Base-by-base conservation (phyloP, 108 stramenopile genomes). In the Nitzschia palea region DNA sequence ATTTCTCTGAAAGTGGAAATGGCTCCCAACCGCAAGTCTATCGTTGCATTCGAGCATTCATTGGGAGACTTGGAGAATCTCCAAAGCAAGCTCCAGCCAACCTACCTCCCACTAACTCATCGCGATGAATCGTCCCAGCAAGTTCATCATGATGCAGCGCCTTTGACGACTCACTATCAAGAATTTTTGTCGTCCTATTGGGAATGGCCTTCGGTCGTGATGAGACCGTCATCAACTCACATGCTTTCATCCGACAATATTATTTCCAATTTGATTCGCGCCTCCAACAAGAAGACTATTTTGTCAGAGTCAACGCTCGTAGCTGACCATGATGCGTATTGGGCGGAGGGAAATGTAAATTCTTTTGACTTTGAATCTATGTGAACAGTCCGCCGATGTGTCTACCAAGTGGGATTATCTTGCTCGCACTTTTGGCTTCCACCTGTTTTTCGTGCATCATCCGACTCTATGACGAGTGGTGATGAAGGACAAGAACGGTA, bases 11-110 rank as follows among this genome's bases (percentile, higher is more conserved):
- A 40, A 12, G 15, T 0, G 26, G 43, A 17, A n/a, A 60, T 60
- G 59, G 59, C 59, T n/a, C 59, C 59, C 15, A 60, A 60, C 59
- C 59, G 59, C 40, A 60, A 60, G 43, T 37, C 59, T 6, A 36
- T 43, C 36, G 15, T 20, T 23, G 14, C 59, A 18, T 60, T 60
- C 40, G 23, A 23, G 22, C 40, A 60, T 3, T 25, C 59, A n/a
- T 60, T 60, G 23, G 20, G 25, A 22, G 59, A 60, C 31, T 40
- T 40, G 37, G 35, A 31, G 4, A 25, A 40, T 2, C 59, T 60
- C 40, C 59, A 23, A 40, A 8, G 26, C 12, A 60, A 36, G 25
- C 10, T 60, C 23, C 36, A 60, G 43, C 25, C 59, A 15, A 40
- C 40, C 40, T 60, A 22, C 33, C 27, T 60, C 18, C 59, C 59